phyloP scores from a whole-genome alignment of 345 rosid genomes.

The Noccaea caerulescens region DNA sequence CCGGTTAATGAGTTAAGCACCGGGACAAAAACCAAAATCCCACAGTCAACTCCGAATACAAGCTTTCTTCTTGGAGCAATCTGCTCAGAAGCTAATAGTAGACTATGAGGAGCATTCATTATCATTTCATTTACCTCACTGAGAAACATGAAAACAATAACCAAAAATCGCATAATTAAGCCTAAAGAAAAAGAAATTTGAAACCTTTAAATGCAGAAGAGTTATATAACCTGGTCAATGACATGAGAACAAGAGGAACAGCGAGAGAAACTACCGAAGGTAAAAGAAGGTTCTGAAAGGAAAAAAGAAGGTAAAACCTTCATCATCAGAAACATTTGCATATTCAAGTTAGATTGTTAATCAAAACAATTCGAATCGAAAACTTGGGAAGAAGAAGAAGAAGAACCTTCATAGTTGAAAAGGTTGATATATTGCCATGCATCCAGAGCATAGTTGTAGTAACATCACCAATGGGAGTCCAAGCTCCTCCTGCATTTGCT shows the following conservation, averaged over 20 bases:
- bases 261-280: slow-evolving; percentile 74
- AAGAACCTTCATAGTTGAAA: slow-evolving; percentile 71
- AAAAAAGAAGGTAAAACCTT: not conserved
- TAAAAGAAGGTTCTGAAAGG: slow-evolving; percentile 56
- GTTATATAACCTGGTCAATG: slow-evolving; percentile 63
- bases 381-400: not conserved
- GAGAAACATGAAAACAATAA: slow-evolving; percentile 25
- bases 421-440: slow-evolving; percentile 74
- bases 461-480: slow-evolving; percentile 91
- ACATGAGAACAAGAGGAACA: slow-evolving; percentile 73
- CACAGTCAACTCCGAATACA: slow-evolving; percentile 68
- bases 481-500: slow-evolving; percentile 90
- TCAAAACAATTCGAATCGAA: too few species aligned
- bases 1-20: slow-evolving; percentile 80
- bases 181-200: not conserved
- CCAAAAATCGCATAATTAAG: not conserved
- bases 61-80: slow-evolving; percentile 82
- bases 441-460: slow-evolving; percentile 94
- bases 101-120: slow-evolving; percentile 46
- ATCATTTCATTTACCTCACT: slow-evolving; percentile 74
- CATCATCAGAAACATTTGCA: not conserved
- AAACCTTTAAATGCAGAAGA: slow-evolving; percentile 13
- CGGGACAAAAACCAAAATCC: slow-evolving; percentile 78
- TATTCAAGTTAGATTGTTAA: not conserved
- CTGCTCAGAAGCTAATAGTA: slow-evolving; percentile 63